Conservation (phyloP, 2,329 filamentous ascomycete species). For the Calonectria pseudoturangicola region DNA sequence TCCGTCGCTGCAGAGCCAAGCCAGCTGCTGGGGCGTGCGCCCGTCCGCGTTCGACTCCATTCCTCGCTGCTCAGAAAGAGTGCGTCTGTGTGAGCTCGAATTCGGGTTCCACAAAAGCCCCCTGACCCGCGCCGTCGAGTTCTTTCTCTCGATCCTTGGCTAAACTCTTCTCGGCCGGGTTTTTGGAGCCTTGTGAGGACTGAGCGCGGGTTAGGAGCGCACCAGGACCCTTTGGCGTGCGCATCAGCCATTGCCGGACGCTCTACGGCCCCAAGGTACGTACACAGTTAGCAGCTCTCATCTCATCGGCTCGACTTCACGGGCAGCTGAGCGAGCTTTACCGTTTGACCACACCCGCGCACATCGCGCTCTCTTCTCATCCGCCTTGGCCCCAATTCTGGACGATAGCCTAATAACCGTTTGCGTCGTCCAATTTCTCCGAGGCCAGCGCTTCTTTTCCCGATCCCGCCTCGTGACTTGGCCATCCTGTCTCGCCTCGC, state of each 20-base stretch:
- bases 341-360: slow-evolving; percentile 18
- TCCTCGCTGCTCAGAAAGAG: slow-evolving; percentile 9
- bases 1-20: slow-evolving; percentile 12
- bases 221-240: slow-evolving; percentile 35
- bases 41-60: slow-evolving; percentile 20
- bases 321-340: slow-evolving; percentile 16
- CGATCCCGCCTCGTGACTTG: slow-evolving; percentile 20
- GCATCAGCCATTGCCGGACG: slow-evolving; percentile 31
- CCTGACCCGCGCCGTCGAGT: slow-evolving; percentile 35
- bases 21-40: slow-evolving; percentile 13
- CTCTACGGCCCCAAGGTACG: slow-evolving; percentile 29
- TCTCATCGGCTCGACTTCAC: slow-evolving; percentile 27
- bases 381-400: slow-evolving; percentile 17
- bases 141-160: slow-evolving; percentile 34
- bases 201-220: slow-evolving; percentile 32
- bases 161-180: slow-evolving; percentile 37
- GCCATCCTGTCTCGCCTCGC: slow-evolving; percentile 19
- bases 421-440: slow-evolving; percentile 23
- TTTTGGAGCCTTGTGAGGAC: slow-evolving; percentile 14
- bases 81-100: slow-evolving; percentile 25
- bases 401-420: slow-evolving; percentile 26
- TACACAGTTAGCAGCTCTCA: slow-evolving; percentile 26
- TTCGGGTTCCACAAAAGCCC: slow-evolving; percentile 31
- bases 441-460: slow-evolving; percentile 18
- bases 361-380: slow-evolving; percentile 21